phyloP scores from a whole-genome alignment of 148 eudicot genomes.

The Amaranthus palmeri region DNA sequence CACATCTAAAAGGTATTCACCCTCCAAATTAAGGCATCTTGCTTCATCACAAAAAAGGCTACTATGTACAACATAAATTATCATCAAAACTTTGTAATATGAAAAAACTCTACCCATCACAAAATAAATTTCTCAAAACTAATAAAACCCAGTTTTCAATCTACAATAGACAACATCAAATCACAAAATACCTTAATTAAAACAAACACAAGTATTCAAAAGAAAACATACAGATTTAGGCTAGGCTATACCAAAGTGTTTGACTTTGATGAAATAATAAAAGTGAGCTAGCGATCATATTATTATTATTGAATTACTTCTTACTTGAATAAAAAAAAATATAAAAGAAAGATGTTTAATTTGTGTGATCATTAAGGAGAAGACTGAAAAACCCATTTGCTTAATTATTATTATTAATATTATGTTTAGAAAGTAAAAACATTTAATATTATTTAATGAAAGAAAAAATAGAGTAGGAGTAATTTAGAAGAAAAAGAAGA shows the following conservation, averaged over 20 bases:
- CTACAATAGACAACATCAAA: constrained; percentile 38
- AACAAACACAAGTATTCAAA: not conserved
- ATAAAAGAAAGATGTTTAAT: constrained; percentile 1
- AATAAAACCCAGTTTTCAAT: constrained; percentile 22
- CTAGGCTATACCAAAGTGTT: not conserved
- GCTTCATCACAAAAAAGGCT: too few species aligned
- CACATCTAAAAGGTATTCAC: too few species aligned
- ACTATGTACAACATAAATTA: too few species aligned
- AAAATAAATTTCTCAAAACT: too few species aligned
- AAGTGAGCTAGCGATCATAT: not conserved
- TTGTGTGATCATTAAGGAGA: constrained; percentile 20
- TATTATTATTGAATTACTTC: not conserved
- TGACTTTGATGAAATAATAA: constrained; percentile 22
- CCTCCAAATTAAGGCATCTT: too few species aligned
- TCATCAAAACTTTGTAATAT: too few species aligned
- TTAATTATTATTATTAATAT: not conserved
- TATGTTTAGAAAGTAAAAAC: constrained; percentile 9
- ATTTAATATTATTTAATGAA: not conserved
- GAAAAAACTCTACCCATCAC: too few species aligned
- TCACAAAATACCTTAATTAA: not conserved
- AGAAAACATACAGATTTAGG: constrained; percentile 24
- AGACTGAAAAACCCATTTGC: constrained; percentile 21
- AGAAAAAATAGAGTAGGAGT: constrained; percentile 8
- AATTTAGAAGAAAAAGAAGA: constrained; percentile 25
- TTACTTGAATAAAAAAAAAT: not conserved